Base-by-base conservation (phyloP, 2,329 filamentous ascomycete species). In the Hypomyces rosellus region DNA sequence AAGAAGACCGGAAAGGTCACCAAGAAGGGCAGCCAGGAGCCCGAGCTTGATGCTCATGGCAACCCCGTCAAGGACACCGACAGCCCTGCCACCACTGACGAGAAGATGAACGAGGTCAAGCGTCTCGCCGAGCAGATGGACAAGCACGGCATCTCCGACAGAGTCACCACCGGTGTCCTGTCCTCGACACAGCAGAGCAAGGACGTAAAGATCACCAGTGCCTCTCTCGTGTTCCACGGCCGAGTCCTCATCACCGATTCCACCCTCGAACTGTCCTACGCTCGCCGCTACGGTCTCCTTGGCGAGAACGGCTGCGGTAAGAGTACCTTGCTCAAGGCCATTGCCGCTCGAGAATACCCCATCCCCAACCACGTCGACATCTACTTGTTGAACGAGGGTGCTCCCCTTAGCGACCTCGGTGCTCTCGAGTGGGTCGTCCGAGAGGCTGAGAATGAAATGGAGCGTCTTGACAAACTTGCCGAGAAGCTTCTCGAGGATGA, bases 291-390 rank as follows among this genome's bases (percentile, higher is more conserved):
- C 69, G 93, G 93, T 69, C 78, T 99, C 52, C 77, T 99, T 57
- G 93, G 93, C 65, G 93, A 99, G 81, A 99, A 99, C 86, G 93
- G 93, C 59, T 99, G 93, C 73, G 93, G 93, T 70, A 99, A 99
- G 81, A 95, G 88, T 58, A 99, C 93, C n/a, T 74, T 99, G 34
- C 82, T 99, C 67, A 97, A 96, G 77, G 83, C 93, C 59, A 96
- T 99, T 68, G 86, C 87, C 62, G 85, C 84, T 65, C 88, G 93
- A 74, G 95, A 99, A 73, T 99, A 84, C 69, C 95, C 93, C 56
- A 88, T 99, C 66, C 95, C 93, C 54, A 88, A 96, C 25, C 91
- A 96, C 71, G 80, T 99, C 70, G 95, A 99, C 72, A 95, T 99
- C 72, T 99, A 99, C 75, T 84, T 99, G 42, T 79, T 99, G 60